A percentile compares a stretch with the other conserved stretches of the same genome.
These are phyloP conservation scores for Teunomyces panamensis DNA, from an alignment of 805 yeast species.

Conservation along the genomic window DNA sequence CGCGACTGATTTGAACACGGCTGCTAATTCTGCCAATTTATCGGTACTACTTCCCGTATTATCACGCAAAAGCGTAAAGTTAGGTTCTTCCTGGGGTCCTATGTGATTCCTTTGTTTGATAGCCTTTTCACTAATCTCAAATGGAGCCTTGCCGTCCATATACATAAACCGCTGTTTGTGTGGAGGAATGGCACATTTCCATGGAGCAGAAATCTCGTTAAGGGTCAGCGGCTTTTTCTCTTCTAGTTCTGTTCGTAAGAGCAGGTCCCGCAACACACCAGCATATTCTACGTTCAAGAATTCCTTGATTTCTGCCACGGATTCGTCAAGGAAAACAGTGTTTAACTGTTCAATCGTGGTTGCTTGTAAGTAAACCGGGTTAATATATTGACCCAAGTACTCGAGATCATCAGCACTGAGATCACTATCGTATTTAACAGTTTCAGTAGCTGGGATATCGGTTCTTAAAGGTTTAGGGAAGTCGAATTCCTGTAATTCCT, in stretches of 20 bases:
- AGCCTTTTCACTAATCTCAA: slow-evolving; percentile 30
- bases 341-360: slow-evolving; percentile 40
- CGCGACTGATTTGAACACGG: slow-evolving; percentile 55
- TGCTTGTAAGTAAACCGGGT: slow-evolving; percentile 43
- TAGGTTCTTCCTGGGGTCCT: slow-evolving; percentile 54
- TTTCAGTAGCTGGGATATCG: slow-evolving; percentile 39
- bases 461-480: slow-evolving; percentile 65
- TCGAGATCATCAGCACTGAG: slow-evolving; percentile 39
- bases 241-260: slow-evolving; percentile 61
- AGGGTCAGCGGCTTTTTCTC: slow-evolving; percentile 55
- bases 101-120: slow-evolving; percentile 29
- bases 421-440: background rate
- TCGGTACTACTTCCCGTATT: background rate
- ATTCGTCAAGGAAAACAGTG: slow-evolving; percentile 58
- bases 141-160: slow-evolving; percentile 59
- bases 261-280: slow-evolving; percentile 37
- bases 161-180: slow-evolving; percentile 88
- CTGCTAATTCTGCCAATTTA: slow-evolving; percentile 49
- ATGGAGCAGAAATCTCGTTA: slow-evolving; percentile 60
- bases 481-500: slow-evolving; percentile 74
- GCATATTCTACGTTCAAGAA: slow-evolving; percentile 62
- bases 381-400: slow-evolving; percentile 55
- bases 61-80: slow-evolving; percentile 35
- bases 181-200: slow-evolving; percentile 92
- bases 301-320: slow-evolving; percentile 62